These are phyloP conservation scores for Alternaria dauci DNA, from an alignment of 2,329 filamentous ascomycete genomes.

Conservation along the genomic window DNA sequence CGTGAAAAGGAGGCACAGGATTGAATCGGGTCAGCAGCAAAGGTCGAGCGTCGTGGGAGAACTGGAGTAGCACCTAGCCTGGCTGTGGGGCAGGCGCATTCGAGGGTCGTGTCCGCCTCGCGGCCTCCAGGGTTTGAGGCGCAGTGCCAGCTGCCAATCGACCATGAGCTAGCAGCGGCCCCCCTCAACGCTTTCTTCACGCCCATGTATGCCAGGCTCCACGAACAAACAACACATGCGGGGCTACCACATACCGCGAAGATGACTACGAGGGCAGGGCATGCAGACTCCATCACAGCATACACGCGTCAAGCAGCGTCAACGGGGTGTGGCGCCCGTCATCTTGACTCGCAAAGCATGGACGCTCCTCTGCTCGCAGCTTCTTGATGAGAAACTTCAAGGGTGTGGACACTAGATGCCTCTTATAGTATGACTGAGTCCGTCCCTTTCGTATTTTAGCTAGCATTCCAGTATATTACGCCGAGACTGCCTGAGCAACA, in stretches of 20 bases:
- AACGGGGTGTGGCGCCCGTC: background rate
- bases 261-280: background rate
- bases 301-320: slow-evolving; percentile 2
- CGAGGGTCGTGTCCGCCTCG: slow-evolving; percentile 36
- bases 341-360: slow-evolving; percentile 4
- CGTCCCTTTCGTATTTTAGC: background rate
- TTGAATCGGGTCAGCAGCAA: slow-evolving; percentile 28
- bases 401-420: background rate
- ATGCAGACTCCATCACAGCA: background rate
- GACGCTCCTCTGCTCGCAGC: background rate
- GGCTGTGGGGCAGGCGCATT: slow-evolving; percentile 38
- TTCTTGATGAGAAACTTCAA: background rate
- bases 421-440: background rate
- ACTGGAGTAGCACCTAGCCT: slow-evolving; percentile 29
- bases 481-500: background rate
- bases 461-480: background rate
- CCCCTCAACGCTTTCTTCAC: slow-evolving; percentile 7
- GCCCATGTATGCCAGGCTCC: slow-evolving; percentile 21
- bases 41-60: slow-evolving; percentile 28
- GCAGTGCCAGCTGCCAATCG: slow-evolving; percentile 26
- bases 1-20: slow-evolving; percentile 23
- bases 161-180: slow-evolving; percentile 10
- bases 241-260: background rate
- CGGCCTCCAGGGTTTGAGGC: slow-evolving; percentile 31
- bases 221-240: background rate